Base-by-base conservation (phyloP, 2,329 filamentous ascomycete species). In the Xylariaceae sp. region DNA sequence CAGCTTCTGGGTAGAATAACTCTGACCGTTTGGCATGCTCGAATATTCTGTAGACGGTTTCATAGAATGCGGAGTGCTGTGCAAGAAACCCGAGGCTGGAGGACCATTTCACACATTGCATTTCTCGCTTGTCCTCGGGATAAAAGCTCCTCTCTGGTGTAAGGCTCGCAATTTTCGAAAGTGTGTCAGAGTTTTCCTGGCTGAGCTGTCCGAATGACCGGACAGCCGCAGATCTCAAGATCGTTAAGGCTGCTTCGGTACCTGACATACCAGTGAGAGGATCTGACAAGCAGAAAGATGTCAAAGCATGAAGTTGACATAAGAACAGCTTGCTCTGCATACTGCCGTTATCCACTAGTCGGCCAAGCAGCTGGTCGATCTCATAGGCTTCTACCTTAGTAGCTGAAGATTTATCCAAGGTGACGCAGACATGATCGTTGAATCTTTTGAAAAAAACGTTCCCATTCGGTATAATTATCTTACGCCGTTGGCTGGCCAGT, bases 301-400 rank as follows among this genome's bases (percentile, higher is more conserved):
- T 86, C 0, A 83, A 50, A 0, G 77, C 81, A 55, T 86, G 82
- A 0, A 86, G 64, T 23, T 80, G 79, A 7, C 71, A 70, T 0
- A 83, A 67, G 15, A 77, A 73, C 0, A 88, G 67, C 45, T 79
- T 81, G 64, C 79, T 81, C 9, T 77, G 72, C 0, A 84, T 40
- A 10, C 70, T 78, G 0, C 77, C 78, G 55, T 77, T 81, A 15
- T 81, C 80, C 0, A 73, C 55, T 0, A 88, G 61, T 2, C 77
- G 70, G 0, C 81, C 76, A 0, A 88, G 73, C 1, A 67, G 66
- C 0, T 58, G 39, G 53, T 87, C 79, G 0, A 88, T 63, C 0
- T 65, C 60, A 57, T 81, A 87, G 0, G 20, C 10, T 15, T 58
- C 42, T 8, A 36, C 16, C 35, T 47, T 58, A 3, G 54, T 49